Base-by-base conservation (phyloP, 257 asterid species). In the Catharanthus roseus region DNA sequence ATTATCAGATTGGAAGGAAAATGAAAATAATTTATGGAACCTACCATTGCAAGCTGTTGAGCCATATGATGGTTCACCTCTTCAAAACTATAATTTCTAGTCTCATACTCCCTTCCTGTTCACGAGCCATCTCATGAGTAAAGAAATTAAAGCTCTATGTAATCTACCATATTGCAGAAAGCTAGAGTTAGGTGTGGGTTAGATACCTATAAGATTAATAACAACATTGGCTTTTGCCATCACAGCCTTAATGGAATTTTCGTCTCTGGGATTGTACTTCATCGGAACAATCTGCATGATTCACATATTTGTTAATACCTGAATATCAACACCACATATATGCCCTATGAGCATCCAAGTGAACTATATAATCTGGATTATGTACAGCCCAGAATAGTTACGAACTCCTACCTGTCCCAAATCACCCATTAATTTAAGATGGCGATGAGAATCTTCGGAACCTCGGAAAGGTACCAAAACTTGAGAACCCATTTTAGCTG, bases 201-300 rank as follows among this genome's bases (percentile, higher is more conserved):
- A 44, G 68, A 6, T 84, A 93, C 98, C 97, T n/a, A 95, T 88
- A 78, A 95, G 99, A 81, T 95, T 91, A 74, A 95, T 95, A 65
- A 95, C 97, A 83, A 95, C 97, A 77, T 95, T 95, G 70, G 96
- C 98, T 86, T 95, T 95, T 63, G 97, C 99, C 99, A 95, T 89
- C 75, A 86, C 96, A 24, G 97, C 99, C 86, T 91, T 95, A 75
- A 95, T 79, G 24, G 99, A 91, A 77, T 78, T 72, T 66, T 88
- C 97, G 78, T 95, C 97, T 77, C 99, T 87, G 66, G 97, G 99
- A 77, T 89, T 74, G 79, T 86, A 95, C 76, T 87, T 82, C 99
- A 95, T 91, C 55, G 99, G 99, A 84, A 95, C 97, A 78, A 95
- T 88, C 99, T 95, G 89, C 85, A 74, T 15, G 45, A 68, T 49